Evolutionary conservation across 805 yeast species (phyloP).

Genomic region (Starmera caribaea): DNA sequence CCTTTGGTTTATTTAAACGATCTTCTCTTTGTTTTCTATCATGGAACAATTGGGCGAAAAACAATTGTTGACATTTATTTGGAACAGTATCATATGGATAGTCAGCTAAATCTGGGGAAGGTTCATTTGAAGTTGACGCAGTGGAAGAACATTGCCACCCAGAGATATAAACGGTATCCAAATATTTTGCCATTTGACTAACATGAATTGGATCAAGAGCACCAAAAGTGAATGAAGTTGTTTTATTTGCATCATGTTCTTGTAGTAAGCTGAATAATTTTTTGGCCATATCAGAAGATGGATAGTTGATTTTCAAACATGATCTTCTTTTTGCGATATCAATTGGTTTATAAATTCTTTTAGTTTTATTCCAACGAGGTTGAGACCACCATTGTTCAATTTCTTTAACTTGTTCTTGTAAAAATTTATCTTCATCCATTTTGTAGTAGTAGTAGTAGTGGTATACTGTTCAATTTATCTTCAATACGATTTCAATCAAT

Average conservation of each 20-base stretch:
- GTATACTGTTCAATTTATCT: neutral
- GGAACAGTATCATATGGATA: slow-evolving; percentile 99
- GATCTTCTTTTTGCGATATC: slow-evolving; percentile 89
- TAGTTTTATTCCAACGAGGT: slow-evolving; percentile 86
- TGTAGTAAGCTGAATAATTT: slow-evolving; percentile 63
- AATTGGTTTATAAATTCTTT: slow-evolving; percentile 79
- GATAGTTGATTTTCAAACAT: slow-evolving; percentile 60
- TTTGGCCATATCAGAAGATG: slow-evolving; percentile 72
- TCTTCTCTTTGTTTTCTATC: slow-evolving; percentile 91
- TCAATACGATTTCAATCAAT: neutral
- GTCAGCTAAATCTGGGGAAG: slow-evolving; percentile 97
- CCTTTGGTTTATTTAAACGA: slow-evolving; percentile 39
- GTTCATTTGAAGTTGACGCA: slow-evolving; percentile 95
- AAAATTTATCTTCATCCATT: slow-evolving; percentile 13
- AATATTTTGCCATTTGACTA: slow-evolving; percentile 92
- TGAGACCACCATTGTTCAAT: slow-evolving; percentile 87
- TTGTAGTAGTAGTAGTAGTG: neutral
- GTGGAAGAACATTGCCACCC: slow-evolving; percentile 99
- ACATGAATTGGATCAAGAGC: slow-evolving; percentile 95
- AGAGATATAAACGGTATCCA: slow-evolving; percentile 87
- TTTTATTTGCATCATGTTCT: slow-evolving; percentile 63
- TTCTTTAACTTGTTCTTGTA: slow-evolving; percentile 47
- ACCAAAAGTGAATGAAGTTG: slow-evolving; percentile 86
- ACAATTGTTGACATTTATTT: slow-evolving; percentile 93
- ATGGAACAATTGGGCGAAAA: slow-evolving; percentile 95